These are phyloP conservation scores for Paramecium biaurelia DNA, from an alignment of 73 alveolate species.

Conservation along the genomic window DNA sequence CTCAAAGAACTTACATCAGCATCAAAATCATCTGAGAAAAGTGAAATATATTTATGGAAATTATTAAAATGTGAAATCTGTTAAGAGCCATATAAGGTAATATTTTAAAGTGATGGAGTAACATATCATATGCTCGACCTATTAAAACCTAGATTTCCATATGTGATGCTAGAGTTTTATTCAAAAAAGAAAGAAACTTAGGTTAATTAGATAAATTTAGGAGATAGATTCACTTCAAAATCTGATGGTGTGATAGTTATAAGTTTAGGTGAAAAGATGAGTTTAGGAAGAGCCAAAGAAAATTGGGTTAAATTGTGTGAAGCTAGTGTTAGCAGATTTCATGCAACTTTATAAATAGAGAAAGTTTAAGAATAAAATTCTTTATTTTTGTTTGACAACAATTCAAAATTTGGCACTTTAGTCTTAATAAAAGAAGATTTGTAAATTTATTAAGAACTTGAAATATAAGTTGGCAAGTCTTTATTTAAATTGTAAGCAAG, in stretches of 20 bases:
- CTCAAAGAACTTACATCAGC: constrained; percentile 47
- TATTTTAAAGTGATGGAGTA: constrained; percentile 42
- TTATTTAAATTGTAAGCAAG: constrained; percentile 15
- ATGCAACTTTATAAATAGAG: constrained; percentile 4
- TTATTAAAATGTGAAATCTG: constrained; percentile 60
- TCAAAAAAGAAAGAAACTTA: not conserved
- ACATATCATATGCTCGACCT: constrained; percentile 10
- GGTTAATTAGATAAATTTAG: not conserved
- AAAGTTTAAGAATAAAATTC: not conserved
- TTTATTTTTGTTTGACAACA: not conserved
- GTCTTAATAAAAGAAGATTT: constrained; percentile 6
- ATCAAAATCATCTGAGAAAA: not conserved
- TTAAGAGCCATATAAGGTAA: not conserved
- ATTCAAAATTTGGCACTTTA: constrained; percentile 24
- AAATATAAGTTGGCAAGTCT: constrained; percentile 9
- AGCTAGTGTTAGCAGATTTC: constrained; percentile 31
- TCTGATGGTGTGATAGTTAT: constrained; percentile 25
- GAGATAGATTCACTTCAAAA: constrained; percentile 4
- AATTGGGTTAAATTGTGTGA: constrained; percentile 1
- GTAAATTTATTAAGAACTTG: not conserved
- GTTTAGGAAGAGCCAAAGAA: constrained; percentile 18
- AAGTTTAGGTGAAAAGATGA: not conserved
- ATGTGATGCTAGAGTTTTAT: not conserved
- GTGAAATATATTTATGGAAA: constrained; percentile 46
- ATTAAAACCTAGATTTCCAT: not conserved